Conservation (phyloP, 495 filamentous ascomycete genomes). For the Penicillium angulare region DNA sequence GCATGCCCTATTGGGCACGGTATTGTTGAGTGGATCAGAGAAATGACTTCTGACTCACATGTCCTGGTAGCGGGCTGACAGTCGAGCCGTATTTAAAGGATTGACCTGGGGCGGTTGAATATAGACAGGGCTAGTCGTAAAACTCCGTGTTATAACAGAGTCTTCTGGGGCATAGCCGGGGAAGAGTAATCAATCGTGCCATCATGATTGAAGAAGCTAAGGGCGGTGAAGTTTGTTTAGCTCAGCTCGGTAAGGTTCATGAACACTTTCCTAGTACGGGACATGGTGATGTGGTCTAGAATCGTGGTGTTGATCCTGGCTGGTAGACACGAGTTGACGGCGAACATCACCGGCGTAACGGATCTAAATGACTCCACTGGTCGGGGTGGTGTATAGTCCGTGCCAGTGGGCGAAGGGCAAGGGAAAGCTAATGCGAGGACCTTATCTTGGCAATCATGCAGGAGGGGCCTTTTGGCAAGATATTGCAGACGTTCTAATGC, state of each 20-base stretch:
- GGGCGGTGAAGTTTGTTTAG: neutral
- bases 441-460: too few species aligned
- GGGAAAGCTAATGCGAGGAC: too few species aligned
- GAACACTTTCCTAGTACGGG: neutral
- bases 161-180: neutral
- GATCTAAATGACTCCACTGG: too few species aligned
- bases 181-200: neutral
- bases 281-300: neutral
- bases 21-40: neutral
- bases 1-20: neutral
- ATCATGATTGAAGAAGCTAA: neutral
- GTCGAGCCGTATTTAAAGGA: neutral
- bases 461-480: neutral
- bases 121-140: neutral
- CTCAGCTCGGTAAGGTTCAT: neutral
- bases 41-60: conserved; percentile 2
- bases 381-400: too few species aligned
- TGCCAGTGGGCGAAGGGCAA: too few species aligned
- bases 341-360: too few species aligned
- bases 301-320: neutral
- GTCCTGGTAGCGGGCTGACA: neutral
- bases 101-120: neutral
- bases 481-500: neutral
- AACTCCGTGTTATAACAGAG: neutral
- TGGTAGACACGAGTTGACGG: neutral